Percentiles rank a stretch among this genome's conserved stretches.
Evolutionary conservation across 1,284 basidiomycete genomes (phyloP).

Genomic region (Pterulicium gracile): DNA sequence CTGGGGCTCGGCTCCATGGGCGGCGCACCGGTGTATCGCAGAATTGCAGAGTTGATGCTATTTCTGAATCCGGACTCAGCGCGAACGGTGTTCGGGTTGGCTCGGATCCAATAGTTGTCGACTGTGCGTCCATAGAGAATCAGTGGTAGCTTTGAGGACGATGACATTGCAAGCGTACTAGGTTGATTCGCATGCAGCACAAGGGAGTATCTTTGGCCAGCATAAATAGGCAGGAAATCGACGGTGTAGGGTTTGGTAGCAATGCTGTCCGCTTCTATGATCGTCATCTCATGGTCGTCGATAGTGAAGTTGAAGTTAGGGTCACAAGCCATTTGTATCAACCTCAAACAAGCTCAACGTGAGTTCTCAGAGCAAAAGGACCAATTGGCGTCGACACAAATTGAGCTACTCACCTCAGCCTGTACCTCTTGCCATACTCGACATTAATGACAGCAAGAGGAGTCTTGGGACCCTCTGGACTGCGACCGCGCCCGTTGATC

Average conservation of each 20-base stretch:
- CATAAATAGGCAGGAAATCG: slow-evolving; percentile 27
- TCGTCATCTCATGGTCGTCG: slow-evolving; percentile 24
- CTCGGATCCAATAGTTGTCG: slow-evolving; percentile 3
- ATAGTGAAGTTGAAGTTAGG: slow-evolving; percentile 21
- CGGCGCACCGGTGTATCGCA: slow-evolving; percentile 24
- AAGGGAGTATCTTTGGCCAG: slow-evolving; percentile 16
- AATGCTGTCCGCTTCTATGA: slow-evolving; percentile 44
- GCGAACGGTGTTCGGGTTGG: slow-evolving; percentile 11
- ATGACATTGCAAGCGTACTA: slow-evolving; percentile 17
- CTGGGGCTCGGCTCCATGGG: slow-evolving; percentile 13
- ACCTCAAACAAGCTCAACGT: slow-evolving; percentile 12
- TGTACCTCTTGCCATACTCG: slow-evolving; percentile 19
- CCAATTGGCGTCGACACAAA: no score
- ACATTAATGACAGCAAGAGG: slow-evolving; percentile 22
- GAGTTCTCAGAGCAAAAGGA: no score
- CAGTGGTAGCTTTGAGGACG: slow-evolving; percentile 23
- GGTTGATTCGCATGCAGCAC: slow-evolving; percentile 24
- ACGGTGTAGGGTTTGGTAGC: slow-evolving; percentile 28
- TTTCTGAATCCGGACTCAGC: slow-evolving; percentile 4
- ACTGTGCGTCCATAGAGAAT: neutral
- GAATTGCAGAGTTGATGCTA: slow-evolving; percentile 16
- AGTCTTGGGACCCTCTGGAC: slow-evolving; percentile 21
- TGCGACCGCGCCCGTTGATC: slow-evolving; percentile 39
- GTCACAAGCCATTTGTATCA: slow-evolving; percentile 19
- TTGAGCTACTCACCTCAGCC: slow-evolving; percentile 17